Evolutionary conservation across 2,329 filamentous ascomycete species (phyloP), one percentile per base, ranked within the genome.

Genomic region (Proliferodiscus dingleyae): DNA sequence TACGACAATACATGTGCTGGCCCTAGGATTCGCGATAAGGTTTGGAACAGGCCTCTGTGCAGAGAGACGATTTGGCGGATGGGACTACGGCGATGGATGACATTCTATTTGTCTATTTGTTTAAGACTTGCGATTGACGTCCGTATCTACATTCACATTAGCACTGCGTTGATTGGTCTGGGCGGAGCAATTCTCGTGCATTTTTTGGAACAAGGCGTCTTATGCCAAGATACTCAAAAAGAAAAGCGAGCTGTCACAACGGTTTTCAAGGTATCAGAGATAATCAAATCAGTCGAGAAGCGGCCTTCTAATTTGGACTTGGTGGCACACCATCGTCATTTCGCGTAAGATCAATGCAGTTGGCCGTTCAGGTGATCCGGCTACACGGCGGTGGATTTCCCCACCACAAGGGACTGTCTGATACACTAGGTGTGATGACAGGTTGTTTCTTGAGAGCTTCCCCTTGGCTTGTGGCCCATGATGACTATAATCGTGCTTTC

Each of bases 1-100:
- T 23, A 56, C 75, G 4, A 37, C 64, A 4, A 16, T 75, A 26
- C 79, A 83, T 65, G 43, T 74, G 5, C 41, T 67, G 0, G 57
- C 72, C 5, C 61, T 79, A 3, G 57, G 57, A 9, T 44, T 69
- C 2, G 63, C 71, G 45, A 61, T 71, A 56, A 63, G 63, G 54
- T 33, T 52, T 32, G 51, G 64, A 43, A 45, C 39, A 23, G 62
- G 57, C 4, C 21, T 53, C 23, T 53, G 52, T 45, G 36, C 26
- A 23, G 29, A 32, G 26, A 43, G 32, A 26, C 37, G 24, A 2
- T 34, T 49, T n/a, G 33, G 38, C 15, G 38, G 18, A 38, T 39
- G 33, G 42, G 34, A 36, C 8, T 34, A 15, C 7, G 39, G 19
- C 16, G 13, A 28, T 9, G 15, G 26, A 18, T 34, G 13, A 36